Evolutionary conservation across 2,329 filamentous ascomycete species (phyloP), one percentile per base, ranked within the genome.

Genomic region (Allantophomopsis lycopodina): DNA sequence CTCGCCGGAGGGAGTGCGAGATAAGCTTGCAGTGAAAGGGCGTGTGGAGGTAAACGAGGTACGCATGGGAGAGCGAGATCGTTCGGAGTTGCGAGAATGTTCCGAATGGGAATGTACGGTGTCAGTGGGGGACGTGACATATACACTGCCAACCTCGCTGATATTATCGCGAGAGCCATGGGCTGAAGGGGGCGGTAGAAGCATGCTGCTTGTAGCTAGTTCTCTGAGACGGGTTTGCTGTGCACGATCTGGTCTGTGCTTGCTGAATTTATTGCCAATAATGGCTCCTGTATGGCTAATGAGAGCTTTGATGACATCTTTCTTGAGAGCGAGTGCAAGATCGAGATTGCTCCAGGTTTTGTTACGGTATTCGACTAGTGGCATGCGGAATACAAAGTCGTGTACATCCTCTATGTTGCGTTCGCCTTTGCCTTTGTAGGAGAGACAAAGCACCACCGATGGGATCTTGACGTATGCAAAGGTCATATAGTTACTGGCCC

Each of bases 261-360:
- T 84, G 38, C 80, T 85, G 60, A 98, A 84, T 57, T 98, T 98
- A 69, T 98, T 98, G 40, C 89, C 86, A 37, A 98, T 86, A 49
- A 98, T 95, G 42, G 91, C 87, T 30, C 91, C 91, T 1, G 89
- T 88, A 55, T 98, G 91, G 2, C 85, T 91, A 52, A 98, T 93
- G 35, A 98, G 70, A 0, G 91, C 89, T 54, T 87, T 84, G 55
- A 94, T 85, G 42, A 96, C 83, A 36, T 94, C 88, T 56, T 88
- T 93, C 64, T 98, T 96, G 40, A 98, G 70, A 12, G 87, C 83
- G 36, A 96, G 69, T 1, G 89, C 88, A 8, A 98, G 74, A 54
- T 98, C 91, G 6, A 98, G 72, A 57, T 96, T 98, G 6, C 87
- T 95, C 91, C 91, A 98, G 7, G 88, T 96, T 67, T 98, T 98